A percentile compares a stretch with the other conserved stretches of the same genome.
phyloP scores from a whole-genome alignment of 148 eudicot species.

The Rhododendron vialii region DNA sequence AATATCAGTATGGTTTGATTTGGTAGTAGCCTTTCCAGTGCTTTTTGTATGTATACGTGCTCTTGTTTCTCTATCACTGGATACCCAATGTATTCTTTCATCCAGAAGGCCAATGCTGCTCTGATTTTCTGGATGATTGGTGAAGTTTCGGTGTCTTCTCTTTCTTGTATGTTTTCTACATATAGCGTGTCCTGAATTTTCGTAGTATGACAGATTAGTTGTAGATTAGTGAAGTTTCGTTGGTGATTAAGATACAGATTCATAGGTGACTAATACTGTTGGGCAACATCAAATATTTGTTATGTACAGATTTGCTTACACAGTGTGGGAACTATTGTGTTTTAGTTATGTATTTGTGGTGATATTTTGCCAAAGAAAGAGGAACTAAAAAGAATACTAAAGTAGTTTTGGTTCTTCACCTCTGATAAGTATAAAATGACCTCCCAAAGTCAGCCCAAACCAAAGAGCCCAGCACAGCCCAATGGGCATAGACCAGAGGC shows the following conservation, averaged over 20 bases:
- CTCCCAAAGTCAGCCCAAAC: no score
- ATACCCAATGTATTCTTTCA: conserved; percentile 42
- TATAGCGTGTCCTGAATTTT: conserved; percentile 37
- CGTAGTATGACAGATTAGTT: neutral
- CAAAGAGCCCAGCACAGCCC: no score
- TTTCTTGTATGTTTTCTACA: conserved; percentile 26
- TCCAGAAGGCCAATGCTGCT: conserved; percentile 45
- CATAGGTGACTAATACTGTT: neutral
- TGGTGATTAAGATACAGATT: neutral
- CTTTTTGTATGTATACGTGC: conserved; percentile 19
- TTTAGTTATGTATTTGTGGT: no score
- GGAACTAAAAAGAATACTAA: neutral
- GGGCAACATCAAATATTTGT: neutral
- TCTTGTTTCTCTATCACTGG: conserved; percentile 29
- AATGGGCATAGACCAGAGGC: no score
- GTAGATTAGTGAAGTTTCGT: neutral
- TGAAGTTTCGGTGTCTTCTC: conserved; percentile 45
- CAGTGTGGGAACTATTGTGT: neutral
- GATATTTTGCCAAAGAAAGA: neutral
- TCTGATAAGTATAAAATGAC: no score
- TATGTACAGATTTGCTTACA: neutral
- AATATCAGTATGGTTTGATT: conserved; percentile 26
- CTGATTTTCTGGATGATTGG: conserved; percentile 35
- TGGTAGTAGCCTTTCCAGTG: conserved; percentile 23
- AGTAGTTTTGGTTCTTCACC: neutral